These are phyloP conservation scores for Albugo laibachii DNA, from an alignment of 352 stramenopile species.

Conservation along the genomic window DNA sequence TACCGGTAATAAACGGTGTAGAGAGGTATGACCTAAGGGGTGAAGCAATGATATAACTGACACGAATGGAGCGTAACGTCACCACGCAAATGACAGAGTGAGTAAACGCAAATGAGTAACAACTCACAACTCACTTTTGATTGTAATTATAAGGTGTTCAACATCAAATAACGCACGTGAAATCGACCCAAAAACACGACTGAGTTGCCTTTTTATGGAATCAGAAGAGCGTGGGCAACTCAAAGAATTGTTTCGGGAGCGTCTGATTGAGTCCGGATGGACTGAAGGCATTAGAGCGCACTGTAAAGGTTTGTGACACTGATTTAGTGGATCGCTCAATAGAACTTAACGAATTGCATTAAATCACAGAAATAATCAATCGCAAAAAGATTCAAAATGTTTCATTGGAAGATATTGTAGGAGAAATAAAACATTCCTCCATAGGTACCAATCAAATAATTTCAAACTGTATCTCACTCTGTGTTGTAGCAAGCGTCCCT, in stretches of 20 bases:
- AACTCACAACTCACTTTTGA: no score
- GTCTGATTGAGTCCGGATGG: constrained; percentile 84
- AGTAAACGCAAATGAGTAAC: no score
- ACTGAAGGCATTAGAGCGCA: constrained; percentile 80
- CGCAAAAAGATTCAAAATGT: constrained; percentile 89
- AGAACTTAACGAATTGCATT: neutral
- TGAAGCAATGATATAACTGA: no score
- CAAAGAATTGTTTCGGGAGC: constrained; percentile 72
- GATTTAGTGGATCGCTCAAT: neutral
- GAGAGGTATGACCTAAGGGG: no score
- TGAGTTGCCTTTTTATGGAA: constrained; percentile 1
- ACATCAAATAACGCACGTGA: no score
- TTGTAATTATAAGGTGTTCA: no score
- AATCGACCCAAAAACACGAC: no score
- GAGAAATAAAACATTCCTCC: constrained; percentile 33
- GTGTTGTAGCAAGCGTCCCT: constrained; percentile 18
- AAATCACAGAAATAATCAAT: constrained; percentile 74
- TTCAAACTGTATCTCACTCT: no score
- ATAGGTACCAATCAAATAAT: no score
- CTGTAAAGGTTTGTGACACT: constrained; percentile 42
- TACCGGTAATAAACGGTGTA: no score
- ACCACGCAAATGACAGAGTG: no score
- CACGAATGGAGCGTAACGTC: no score
- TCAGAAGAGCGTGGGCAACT: constrained; percentile 13
- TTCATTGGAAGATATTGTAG: constrained; percentile 86